Evolutionary conservation across 805 yeast species (phyloP).

Genomic region (Wickerhamiella siamensis): DNA sequence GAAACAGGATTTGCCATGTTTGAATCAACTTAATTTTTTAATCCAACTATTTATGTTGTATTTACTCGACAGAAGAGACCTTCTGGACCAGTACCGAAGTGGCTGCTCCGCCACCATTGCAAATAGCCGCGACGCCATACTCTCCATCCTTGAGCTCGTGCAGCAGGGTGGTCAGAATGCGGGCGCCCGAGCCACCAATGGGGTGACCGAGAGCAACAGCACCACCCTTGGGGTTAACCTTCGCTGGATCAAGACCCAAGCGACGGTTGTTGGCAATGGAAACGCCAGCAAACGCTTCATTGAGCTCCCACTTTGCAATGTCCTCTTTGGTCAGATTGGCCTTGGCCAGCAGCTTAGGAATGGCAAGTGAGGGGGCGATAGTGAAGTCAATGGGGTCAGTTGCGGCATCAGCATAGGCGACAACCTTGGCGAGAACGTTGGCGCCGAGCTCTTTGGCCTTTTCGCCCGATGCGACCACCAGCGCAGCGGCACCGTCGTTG

Average conservation of each 20-base stretch:
- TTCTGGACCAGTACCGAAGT: conserved; percentile 77
- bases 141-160: conserved; percentile 46
- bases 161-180: conserved; percentile 50
- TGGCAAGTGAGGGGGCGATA: conserved; percentile 83
- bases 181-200: conserved; percentile 85
- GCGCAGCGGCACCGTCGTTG: conserved; percentile 94
- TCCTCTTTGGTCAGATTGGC: conserved; percentile 51
- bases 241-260: conserved; percentile 45
- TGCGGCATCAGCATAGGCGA: conserved; percentile 95
- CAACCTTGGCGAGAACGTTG: conserved; percentile 56
- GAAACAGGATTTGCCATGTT: neutral
- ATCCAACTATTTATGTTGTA: neutral
- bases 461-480: conserved; percentile 65
- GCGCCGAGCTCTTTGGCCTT: conserved; percentile 64
- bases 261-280: conserved; percentile 71
- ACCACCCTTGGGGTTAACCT: conserved; percentile 82
- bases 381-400: conserved; percentile 85
- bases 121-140: conserved; percentile 83
- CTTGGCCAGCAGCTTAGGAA: conserved; percentile 81
- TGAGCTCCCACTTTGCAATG: conserved; percentile 76
- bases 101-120: conserved; percentile 98
- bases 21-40: neutral
- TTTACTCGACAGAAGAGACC: conserved; percentile 5
- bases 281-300: conserved; percentile 94
- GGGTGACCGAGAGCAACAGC: conserved; percentile 93